These are phyloP conservation scores for Oryza australiensis DNA, from an alignment of 176 grass and related monocot genomes.

Conservation along the genomic window DNA sequence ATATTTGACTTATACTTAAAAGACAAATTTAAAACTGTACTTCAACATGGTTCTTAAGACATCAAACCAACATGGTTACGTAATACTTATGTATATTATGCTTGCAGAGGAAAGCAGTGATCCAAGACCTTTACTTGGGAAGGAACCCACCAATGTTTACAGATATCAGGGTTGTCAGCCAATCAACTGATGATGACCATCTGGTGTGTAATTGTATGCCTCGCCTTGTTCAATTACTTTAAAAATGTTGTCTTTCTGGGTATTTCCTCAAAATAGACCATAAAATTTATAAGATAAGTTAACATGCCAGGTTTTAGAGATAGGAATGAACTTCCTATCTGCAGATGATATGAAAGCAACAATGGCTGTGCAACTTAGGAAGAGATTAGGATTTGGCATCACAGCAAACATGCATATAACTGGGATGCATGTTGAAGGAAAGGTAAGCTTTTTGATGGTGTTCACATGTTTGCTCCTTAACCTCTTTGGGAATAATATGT, in stretches of 20 bases:
- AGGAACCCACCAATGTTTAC: constrained; percentile 89
- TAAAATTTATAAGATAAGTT: neutral
- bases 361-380: constrained; percentile 84
- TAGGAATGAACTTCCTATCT: constrained; percentile 94
- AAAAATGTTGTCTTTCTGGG: neutral
- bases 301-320: constrained; percentile 72
- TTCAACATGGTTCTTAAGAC: too few relatives aligned
- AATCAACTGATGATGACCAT: constrained; percentile 89
- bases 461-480: too few relatives aligned
- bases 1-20: neutral
- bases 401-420: constrained; percentile 95
- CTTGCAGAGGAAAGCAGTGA: constrained; percentile 82
- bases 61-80: neutral
- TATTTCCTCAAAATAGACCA: neutral
- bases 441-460: constrained; percentile 52
- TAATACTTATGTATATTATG: neutral
- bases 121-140: constrained; percentile 88
- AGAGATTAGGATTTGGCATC: constrained; percentile 94
- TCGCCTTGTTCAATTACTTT: neutral
- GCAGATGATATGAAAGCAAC: constrained; percentile 91
- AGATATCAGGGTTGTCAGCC: constrained; percentile 77
- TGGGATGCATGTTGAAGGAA: constrained; percentile 95
- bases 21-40: neutral
- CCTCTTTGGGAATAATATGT: neutral
- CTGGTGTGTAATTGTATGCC: constrained; percentile 52